Base-by-base conservation (phyloP, 2,329 filamentous ascomycete genomes). In the Penicillium sp. region DNA sequence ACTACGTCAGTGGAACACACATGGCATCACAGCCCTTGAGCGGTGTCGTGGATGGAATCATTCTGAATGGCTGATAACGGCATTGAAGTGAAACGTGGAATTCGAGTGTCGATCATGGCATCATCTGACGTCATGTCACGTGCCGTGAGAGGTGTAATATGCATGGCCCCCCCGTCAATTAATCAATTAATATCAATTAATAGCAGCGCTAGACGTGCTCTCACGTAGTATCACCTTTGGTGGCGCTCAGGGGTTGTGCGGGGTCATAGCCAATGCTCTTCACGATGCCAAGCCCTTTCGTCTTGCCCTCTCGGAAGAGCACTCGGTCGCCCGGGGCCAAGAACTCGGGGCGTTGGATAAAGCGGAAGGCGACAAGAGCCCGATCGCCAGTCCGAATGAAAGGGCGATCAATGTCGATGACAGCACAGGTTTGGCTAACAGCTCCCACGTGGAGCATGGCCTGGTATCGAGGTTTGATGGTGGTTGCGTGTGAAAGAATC, bases 381-480 rank as follows among this genome's bases (percentile, higher is more conserved):
- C 93, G 82, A 70, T 97, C 94, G 9, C 94, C 94, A 0, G 93
- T 96, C 7, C 94, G 85, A 60, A 99, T 96, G 65, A 92, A 94
- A 24, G 89, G 88, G n/a, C 93, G 86, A 69, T 99, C 94, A 60
- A 99, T 94, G 67, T 96, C 94, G 65, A 99, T 95, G 68, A 99
- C 96, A 10, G 91, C 86, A 68, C 94, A 99, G 0, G 94, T 99
- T 75, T 99, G 94, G 38, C 88, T 90, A 41, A 99, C 89, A 0
- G 94, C 89, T 0, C 94, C 94, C 4, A 99, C 92, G 65, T 99
- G 94, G 21, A 99, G 81, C 92, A 97, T 99, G 0, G 94, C 94
- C 76, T 99, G 94, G 62, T 99, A 99, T 65, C 91, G 93, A 0
- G 86, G 90, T 73, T 95, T 94, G 72, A 99, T 99, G 41, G 94